phyloP scores from a whole-genome alignment of 345 rosid species.

The Bruguiera gymnorhiza region DNA sequence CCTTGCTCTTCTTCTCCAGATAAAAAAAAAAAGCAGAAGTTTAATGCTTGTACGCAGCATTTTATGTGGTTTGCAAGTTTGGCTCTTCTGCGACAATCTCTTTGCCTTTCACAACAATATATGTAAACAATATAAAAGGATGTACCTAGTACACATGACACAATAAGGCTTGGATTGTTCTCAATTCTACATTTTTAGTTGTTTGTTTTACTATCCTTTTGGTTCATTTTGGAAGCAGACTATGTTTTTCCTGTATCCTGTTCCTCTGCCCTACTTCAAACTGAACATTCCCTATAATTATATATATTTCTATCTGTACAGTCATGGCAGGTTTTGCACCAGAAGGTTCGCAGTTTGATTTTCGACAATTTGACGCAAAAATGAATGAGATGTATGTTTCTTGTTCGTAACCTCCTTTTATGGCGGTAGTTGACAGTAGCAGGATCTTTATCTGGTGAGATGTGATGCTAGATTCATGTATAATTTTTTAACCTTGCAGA shows the following conservation, averaged over 20 bases:
- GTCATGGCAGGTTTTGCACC: slow-evolving; percentile 74
- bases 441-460: background rate
- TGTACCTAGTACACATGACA: no score
- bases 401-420: slow-evolving; percentile 2
- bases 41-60: slow-evolving; percentile 42
- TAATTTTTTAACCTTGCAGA: slow-evolving; percentile 28
- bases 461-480: background rate
- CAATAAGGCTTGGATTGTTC: no score
- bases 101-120: background rate
- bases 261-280: no score
- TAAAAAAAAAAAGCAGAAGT: slow-evolving; percentile 31
- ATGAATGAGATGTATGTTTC: slow-evolving; percentile 73
- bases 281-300: no score
- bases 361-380: slow-evolving; percentile 61
- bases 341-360: slow-evolving; percentile 76
- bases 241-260: no score
- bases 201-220: no score
- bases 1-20: slow-evolving; percentile 36
- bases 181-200: no score
- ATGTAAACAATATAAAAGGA: background rate
- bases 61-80: slow-evolving; percentile 48
- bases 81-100: slow-evolving; percentile 52
- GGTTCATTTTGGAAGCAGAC: no score
- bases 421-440: background rate
- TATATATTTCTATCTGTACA: slow-evolving; percentile 19